Evolutionary conservation across 2,329 filamentous ascomycete species (phyloP).

Genomic region (Pseudocercospora musae): DNA sequence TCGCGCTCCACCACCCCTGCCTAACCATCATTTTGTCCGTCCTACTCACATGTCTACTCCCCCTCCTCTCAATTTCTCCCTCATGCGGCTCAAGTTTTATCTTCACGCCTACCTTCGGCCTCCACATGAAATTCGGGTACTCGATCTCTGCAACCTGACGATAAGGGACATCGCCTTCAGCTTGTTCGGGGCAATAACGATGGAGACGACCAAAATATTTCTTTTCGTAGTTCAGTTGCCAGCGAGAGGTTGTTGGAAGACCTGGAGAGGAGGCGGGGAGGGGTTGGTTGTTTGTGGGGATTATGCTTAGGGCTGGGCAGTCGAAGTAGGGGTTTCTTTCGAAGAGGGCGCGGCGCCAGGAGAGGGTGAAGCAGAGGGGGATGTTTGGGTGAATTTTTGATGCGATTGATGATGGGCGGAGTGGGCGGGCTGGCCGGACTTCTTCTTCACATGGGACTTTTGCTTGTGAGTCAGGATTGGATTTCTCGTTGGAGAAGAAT

Average conservation of each 20-base stretch:
- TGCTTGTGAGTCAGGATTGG: not conserved
- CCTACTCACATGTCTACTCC: not conserved
- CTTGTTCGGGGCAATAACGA: slow-evolving; percentile 4
- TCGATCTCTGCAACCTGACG: slow-evolving; percentile 11
- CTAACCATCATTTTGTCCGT: slow-evolving; percentile 15
- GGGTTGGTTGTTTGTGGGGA: not conserved
- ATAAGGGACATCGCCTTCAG: slow-evolving; percentile 10
- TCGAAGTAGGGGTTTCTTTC: slow-evolving; percentile 3
- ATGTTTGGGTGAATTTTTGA: not conserved
- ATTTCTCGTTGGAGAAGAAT: slow-evolving; percentile 1
- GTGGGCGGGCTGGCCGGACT: not conserved
- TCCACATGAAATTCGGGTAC: slow-evolving; percentile 11
- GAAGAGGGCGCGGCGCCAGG: slow-evolving; percentile 9
- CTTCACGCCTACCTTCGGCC: slow-evolving; percentile 1
- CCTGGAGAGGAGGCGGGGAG: slow-evolving; percentile 6
- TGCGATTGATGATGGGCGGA: not conserved
- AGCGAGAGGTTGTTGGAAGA: slow-evolving; percentile 8
- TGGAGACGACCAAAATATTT: slow-evolving; percentile 12
- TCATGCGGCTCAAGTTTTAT: slow-evolving; percentile 15
- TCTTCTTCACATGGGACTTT: not conserved
- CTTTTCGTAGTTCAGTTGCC: slow-evolving; percentile 12
- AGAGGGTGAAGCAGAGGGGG: slow-evolving; percentile 7
- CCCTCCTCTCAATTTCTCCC: slow-evolving; percentile 9
- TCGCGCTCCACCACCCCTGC: slow-evolving; percentile 11
- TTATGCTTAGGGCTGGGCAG: slow-evolving; percentile 7